A percentile compares a stretch with the other conserved stretches of the same genome.
Evolutionary conservation across 2,329 filamentous ascomycete species (phyloP).

Genomic region (Arthrocladium fulminans): DNA sequence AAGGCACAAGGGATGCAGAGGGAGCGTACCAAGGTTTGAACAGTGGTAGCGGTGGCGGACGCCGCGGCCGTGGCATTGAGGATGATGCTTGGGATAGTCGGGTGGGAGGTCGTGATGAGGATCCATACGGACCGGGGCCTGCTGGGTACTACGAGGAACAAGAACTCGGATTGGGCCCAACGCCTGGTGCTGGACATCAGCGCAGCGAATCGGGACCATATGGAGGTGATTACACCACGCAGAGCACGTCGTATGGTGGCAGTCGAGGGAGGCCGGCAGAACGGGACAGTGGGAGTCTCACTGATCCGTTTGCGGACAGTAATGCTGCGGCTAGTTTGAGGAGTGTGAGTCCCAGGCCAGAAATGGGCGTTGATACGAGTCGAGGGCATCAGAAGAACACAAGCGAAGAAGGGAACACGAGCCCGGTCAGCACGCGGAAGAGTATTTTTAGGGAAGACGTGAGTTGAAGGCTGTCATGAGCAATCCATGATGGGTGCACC

Average conservation of each 20-base stretch:
- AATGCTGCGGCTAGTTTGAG: conserved; percentile 55
- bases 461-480: not conserved
- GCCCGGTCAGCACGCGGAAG: conserved; percentile 22
- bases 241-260: conserved; percentile 29
- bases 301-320: conserved; percentile 69
- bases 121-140: conserved; percentile 34
- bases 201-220: conserved; percentile 27
- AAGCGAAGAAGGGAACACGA: conserved; percentile 20
- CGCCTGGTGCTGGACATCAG: conserved; percentile 28
- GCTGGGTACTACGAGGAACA: conserved; percentile 64
- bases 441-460: conserved; percentile 21
- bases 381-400: no score
- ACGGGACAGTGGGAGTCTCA: conserved; percentile 25
- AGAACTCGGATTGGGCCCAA: conserved; percentile 51
- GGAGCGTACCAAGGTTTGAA: conserved; percentile 23
- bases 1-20: conserved; percentile 42
- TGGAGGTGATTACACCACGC: conserved; percentile 31
- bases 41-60: conserved; percentile 33
- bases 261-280: conserved; percentile 35
- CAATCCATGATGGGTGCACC: not conserved
- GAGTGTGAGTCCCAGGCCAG: conserved; percentile 69
- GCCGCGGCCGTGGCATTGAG: conserved; percentile 55
- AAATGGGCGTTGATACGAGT: conserved; percentile 38
- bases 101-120: conserved; percentile 63
- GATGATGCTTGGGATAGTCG: conserved; percentile 80